Conservation (phyloP, 345 rosid genomes). For the Theobroma cacao region DNA sequence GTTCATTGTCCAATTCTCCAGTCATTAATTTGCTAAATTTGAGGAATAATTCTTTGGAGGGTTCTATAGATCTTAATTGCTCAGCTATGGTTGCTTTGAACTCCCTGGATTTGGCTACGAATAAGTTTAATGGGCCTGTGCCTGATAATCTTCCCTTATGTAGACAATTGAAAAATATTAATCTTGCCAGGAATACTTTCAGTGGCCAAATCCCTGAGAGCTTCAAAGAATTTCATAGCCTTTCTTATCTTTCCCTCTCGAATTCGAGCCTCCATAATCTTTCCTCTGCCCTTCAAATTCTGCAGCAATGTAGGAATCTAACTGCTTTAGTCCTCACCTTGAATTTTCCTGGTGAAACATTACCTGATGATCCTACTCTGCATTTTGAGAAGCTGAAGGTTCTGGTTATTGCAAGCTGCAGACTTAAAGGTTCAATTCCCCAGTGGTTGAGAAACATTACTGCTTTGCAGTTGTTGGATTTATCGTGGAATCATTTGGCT, state of each 20-base stretch:
- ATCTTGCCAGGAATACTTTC: slow-evolving; percentile 65
- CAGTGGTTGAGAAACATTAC: slow-evolving; percentile 52
- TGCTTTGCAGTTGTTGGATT: slow-evolving; percentile 71
- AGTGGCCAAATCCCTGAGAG: slow-evolving; percentile 60
- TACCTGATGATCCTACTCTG: slow-evolving; percentile 46
- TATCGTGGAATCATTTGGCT: slow-evolving; percentile 67
- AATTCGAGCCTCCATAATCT: slow-evolving; percentile 54
- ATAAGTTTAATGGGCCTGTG: slow-evolving; percentile 46
- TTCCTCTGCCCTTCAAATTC: slow-evolving; percentile 51
- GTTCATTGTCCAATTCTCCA: slow-evolving; percentile 50
- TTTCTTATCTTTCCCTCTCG: slow-evolving; percentile 62
- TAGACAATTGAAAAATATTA: slow-evolving; percentile 42
- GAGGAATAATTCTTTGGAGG: slow-evolving; percentile 68
- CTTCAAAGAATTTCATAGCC: slow-evolving; percentile 50
- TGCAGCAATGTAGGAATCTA: slow-evolving; percentile 63
- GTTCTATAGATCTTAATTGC: slow-evolving; percentile 53
- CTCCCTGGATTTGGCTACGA: slow-evolving; percentile 69
- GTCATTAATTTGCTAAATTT: slow-evolving; percentile 51
- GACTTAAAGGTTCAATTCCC: slow-evolving; percentile 62
- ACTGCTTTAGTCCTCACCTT: slow-evolving; percentile 60
- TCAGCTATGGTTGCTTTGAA: slow-evolving; percentile 49
- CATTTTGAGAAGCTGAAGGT: slow-evolving; percentile 59
- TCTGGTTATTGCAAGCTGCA: slow-evolving; percentile 59
- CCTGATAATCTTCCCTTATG: slow-evolving; percentile 62
- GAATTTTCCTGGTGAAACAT: slow-evolving; percentile 56